phyloP scores from a whole-genome alignment of 2,329 filamentous ascomycete genomes.

The Fusarium buxicola region DNA sequence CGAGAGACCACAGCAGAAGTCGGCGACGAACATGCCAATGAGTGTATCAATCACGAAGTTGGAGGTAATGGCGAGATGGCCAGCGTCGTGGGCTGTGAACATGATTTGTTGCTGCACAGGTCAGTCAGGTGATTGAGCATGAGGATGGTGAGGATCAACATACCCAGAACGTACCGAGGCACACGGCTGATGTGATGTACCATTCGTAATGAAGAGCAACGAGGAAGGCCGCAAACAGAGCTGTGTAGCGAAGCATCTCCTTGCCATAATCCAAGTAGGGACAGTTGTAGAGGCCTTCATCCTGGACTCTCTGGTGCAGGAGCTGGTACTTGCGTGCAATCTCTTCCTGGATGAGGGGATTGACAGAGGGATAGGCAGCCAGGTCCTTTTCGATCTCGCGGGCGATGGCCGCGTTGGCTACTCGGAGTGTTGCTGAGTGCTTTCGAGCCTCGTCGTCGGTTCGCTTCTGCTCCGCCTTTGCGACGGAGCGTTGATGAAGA shows the following conservation, averaged over 20 bases:
- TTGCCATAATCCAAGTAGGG: slow-evolving; percentile 68
- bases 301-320: slow-evolving; percentile 66
- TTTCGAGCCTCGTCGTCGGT: slow-evolving; percentile 2
- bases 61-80: slow-evolving; percentile 71
- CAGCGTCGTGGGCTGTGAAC: slow-evolving; percentile 75
- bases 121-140: slow-evolving; percentile 16
- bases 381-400: slow-evolving; percentile 50
- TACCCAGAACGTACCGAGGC: slow-evolving; percentile 73
- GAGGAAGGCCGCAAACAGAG: slow-evolving; percentile 63
- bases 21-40: slow-evolving; percentile 71
- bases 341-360: slow-evolving; percentile 63
- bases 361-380: slow-evolving; percentile 63
- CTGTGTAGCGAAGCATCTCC: slow-evolving; percentile 65
- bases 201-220: slow-evolving; percentile 60
- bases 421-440: slow-evolving; percentile 16
- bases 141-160: neutral
- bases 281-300: slow-evolving; percentile 69
- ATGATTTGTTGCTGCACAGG: slow-evolving; percentile 71
- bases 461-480: neutral
- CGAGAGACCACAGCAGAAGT: slow-evolving; percentile 73
- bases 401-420: slow-evolving; percentile 41
- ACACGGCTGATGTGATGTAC: slow-evolving; percentile 68
- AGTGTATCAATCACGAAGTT: slow-evolving; percentile 69
- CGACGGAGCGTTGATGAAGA: slow-evolving; percentile 18
- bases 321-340: slow-evolving; percentile 67